Percentiles rank a stretch among this genome's conserved stretches.
phyloP scores from a whole-genome alignment of 2,329 filamentous ascomycete genomes.

The Aureobasidium lini region DNA sequence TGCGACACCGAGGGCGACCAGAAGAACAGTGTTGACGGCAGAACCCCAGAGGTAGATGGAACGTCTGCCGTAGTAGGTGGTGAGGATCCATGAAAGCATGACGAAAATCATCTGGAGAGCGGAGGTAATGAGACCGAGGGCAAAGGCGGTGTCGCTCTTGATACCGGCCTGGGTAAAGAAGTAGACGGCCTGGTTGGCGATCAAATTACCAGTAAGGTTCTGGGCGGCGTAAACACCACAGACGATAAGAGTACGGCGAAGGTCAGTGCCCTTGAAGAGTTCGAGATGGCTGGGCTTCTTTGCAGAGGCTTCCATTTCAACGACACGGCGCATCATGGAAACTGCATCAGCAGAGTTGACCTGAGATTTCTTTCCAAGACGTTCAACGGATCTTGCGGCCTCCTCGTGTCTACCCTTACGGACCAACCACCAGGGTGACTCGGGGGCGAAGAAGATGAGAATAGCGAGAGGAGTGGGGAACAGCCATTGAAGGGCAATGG shows the following conservation, averaged over 20 bases:
- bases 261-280: constrained; percentile 49
- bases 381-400: constrained; percentile 41
- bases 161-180: constrained; percentile 59
- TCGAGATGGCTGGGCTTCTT: constrained; percentile 45
- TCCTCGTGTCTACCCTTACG: constrained; percentile 41
- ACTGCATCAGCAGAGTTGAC: constrained; percentile 49
- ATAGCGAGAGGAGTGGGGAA: constrained; percentile 50
- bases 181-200: constrained; percentile 56
- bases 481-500: constrained; percentile 52
- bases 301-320: constrained; percentile 49
- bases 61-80: constrained; percentile 55
- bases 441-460: constrained; percentile 44
- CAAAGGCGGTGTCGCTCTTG: constrained; percentile 47
- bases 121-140: constrained; percentile 57
- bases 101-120: constrained; percentile 55
- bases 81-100: constrained; percentile 62
- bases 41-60: constrained; percentile 58
- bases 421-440: constrained; percentile 50
- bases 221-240: constrained; percentile 53
- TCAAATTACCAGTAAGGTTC: constrained; percentile 56
- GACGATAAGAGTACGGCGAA: constrained; percentile 47
- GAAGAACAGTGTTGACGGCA: constrained; percentile 45
- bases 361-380: constrained; percentile 41
- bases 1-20: constrained; percentile 53
- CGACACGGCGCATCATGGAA: constrained; percentile 52